Base-by-base conservation (phyloP, 495 filamentous ascomycete species). In the Penicillium coprophilum region DNA sequence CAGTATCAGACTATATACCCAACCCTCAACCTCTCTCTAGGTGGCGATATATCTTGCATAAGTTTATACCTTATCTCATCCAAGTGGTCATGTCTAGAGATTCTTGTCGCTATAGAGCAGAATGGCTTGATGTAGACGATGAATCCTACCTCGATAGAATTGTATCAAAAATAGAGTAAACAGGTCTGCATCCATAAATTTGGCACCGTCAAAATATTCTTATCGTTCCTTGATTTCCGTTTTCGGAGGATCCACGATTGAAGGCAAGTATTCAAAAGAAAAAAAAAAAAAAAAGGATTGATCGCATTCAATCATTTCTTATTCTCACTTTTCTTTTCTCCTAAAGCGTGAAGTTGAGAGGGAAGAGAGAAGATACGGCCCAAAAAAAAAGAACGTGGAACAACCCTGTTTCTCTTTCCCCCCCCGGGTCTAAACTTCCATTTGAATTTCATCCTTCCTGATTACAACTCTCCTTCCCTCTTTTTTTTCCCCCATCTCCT, bases 181-280 rank as follows among this genome's bases (percentile, higher is more conserved):
- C 30, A 48, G 17, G 21, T 58, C 59, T 53, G 40, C 47, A 44
- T 51, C 38, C 31, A 46, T 47, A 27, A 13, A 19, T 46, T 51
- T 55, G 47, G 24, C 24, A 27, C 58, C 55, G 51, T 60, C 55
- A 58, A 46, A 19, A 47, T 31, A 30, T 62, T 57, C 59, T 70
- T 65, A 59, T 69, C 66, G 60, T 57, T 64, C 71, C 69, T 28
- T 50, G 32, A 32, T 34, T 38, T 38, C 48, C 50, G 71, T 70
- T 73, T 75, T 69, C 72, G 72, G 72, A 63, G 69, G 68, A 71
- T 73, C 66, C 66, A 71, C 66, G 70, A 65, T 71, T 72, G 51
- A 62, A 69, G 56, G 9, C 19, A 36, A 49, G 46, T 34, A 23
- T 24, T 49, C 46, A 52, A 19, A 52, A 27, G 15, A 38, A 50